phyloP scores from a whole-genome alignment of 2,329 filamentous ascomycete genomes.

The Juglanconis sp. region DNA sequence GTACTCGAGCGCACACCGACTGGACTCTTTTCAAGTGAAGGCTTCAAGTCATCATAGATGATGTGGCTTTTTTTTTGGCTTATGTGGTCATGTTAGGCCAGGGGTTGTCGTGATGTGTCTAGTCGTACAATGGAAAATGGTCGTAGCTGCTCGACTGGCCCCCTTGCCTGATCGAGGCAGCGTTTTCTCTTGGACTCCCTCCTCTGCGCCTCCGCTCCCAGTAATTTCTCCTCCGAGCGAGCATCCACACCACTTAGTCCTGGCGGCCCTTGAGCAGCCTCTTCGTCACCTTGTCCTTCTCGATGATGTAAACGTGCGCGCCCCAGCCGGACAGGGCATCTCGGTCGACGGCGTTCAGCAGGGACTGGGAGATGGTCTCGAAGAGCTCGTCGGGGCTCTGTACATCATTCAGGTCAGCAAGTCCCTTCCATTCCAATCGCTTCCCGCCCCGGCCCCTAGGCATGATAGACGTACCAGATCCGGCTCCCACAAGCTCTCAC shows the following conservation, averaged over 20 bases:
- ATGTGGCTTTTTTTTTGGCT: conserved; percentile 2
- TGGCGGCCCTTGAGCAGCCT: conserved; percentile 96
- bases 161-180: conserved; percentile 6
- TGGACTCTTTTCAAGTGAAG: neutral
- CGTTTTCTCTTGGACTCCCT: conserved; percentile 1
- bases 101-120: conserved; percentile 16
- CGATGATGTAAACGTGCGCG: conserved; percentile 98
- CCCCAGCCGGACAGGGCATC: conserved; percentile 98
- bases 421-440: too few relatives aligned
- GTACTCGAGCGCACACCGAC: neutral
- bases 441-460: too few relatives aligned
- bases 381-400: conserved; percentile 91
- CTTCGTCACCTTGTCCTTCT: conserved; percentile 99
- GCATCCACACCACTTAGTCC: conserved; percentile 59
- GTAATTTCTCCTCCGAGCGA: conserved; percentile 4
- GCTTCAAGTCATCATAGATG: conserved; percentile 8
- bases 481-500: conserved; percentile 96
- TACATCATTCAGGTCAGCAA: neutral
- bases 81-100: conserved; percentile 9
- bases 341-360: conserved; percentile 93
- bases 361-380: conserved; percentile 94
- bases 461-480: conserved; percentile 67
- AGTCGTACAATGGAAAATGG: conserved; percentile 18
- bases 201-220: neutral
- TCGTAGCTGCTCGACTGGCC: conserved; percentile 14